These are phyloP conservation scores for Marsdenia floribunda DNA, from an alignment of 257 asterid species.

Conservation along the genomic window DNA sequence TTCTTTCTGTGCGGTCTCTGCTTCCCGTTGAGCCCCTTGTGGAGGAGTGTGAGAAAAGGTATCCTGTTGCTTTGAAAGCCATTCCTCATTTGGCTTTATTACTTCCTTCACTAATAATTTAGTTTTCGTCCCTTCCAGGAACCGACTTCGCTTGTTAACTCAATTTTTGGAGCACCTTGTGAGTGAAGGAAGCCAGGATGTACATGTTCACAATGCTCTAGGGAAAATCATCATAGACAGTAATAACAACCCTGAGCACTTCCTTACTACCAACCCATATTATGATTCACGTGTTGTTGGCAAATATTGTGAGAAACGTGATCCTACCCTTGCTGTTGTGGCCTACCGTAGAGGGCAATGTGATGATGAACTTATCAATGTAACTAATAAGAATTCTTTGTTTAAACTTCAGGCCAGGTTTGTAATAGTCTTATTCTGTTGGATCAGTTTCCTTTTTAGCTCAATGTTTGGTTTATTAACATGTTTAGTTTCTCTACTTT, in stretches of 20 bases:
- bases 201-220: conserved; percentile 97
- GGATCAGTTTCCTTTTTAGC: conserved; percentile 11
- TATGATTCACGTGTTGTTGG: conserved; percentile 99
- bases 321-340: conserved; percentile 99
- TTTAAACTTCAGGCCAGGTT: conserved; percentile 98
- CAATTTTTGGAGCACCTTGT: conserved; percentile 99
- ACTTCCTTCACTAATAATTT: conserved; percentile 21
- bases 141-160: conserved; percentile 94
- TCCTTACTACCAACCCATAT: conserved; percentile 96
- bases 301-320: conserved; percentile 98
- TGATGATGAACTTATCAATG: conserved; percentile 93
- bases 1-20: conserved; percentile 93
- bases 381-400: conserved; percentile 88
- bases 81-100: neutral
- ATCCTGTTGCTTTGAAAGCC: conserved; percentile 21
- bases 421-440: conserved; percentile 22
- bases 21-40: conserved; percentile 99
- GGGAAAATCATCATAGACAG: conserved; percentile 98
- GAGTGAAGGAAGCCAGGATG: conserved; percentile 99
- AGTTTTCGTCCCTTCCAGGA: conserved; percentile 45
- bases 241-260: conserved; percentile 97
- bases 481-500: conserved; percentile 16
- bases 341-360: conserved; percentile 98
- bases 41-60: conserved; percentile 99
- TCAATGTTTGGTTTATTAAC: conserved; percentile 11